A percentile compares a stretch with the other conserved stretches of the same genome.
Conservation (phyloP, 257 asterid species). For the Misopates orontium region DNA sequence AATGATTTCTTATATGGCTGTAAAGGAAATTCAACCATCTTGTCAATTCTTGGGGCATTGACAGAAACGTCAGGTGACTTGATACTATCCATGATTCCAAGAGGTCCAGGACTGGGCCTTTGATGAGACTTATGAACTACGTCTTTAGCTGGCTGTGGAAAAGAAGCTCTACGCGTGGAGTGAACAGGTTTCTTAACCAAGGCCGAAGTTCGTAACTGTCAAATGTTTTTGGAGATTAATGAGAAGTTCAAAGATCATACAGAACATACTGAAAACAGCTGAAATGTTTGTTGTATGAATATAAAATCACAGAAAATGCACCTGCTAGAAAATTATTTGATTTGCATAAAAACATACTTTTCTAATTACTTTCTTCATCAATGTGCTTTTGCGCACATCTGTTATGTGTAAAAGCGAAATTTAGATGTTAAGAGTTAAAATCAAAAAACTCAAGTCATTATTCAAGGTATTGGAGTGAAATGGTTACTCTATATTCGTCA, state of each 20-base stretch:
- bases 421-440: no score
- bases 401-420: not conserved
- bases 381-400: not conserved
- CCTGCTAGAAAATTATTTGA: no score
- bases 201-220: slow-evolving; percentile 56
- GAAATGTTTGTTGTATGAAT: no score
- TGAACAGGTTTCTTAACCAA: slow-evolving; percentile 52
- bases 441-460: not conserved
- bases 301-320: no score
- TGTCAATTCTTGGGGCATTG: slow-evolving; percentile 77
- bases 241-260: no score
- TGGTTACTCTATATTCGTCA: not conserved
- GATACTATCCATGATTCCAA: slow-evolving; percentile 40
- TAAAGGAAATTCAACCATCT: slow-evolving; percentile 75
- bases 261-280: no score
- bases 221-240: no score
- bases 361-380: not conserved
- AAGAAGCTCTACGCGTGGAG: slow-evolving; percentile 67
- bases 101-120: slow-evolving; percentile 39
- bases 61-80: slow-evolving; percentile 77
- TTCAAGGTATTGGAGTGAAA: not conserved
- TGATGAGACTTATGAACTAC: slow-evolving; percentile 38
- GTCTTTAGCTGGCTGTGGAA: slow-evolving; percentile 57
- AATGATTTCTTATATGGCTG: slow-evolving; percentile 52
- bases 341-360: not conserved